Evolutionary conservation across 2,329 filamentous ascomycete genomes (phyloP).

Genomic region (Fusarium albidum): DNA sequence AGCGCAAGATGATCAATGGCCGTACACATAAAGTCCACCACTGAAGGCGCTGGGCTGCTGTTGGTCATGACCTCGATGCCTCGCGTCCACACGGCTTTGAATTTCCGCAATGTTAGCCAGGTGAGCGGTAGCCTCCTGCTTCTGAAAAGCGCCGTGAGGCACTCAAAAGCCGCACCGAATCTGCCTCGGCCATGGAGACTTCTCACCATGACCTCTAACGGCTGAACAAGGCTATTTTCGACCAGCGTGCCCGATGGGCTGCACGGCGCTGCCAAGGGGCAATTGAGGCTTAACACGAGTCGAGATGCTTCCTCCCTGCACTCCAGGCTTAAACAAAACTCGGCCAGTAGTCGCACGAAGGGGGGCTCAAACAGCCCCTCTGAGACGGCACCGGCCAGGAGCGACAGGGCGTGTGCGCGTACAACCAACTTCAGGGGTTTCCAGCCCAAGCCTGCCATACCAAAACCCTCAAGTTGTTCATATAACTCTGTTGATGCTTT

Average conservation of each 20-base stretch:
- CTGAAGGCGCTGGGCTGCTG: constrained; percentile 30
- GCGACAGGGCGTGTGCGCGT: constrained; percentile 42
- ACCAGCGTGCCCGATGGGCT: constrained; percentile 20
- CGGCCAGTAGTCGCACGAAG: constrained; percentile 40
- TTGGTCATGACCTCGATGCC: constrained; percentile 37
- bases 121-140: constrained; percentile 29
- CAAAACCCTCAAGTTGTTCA: constrained; percentile 46
- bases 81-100: constrained; percentile 38
- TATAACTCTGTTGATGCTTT: constrained; percentile 45
- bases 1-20: constrained; percentile 36
- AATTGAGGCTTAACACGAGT: constrained; percentile 32
- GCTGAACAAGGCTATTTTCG: constrained; percentile 31
- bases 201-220: constrained; percentile 33
- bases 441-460: constrained; percentile 42
- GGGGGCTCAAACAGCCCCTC: constrained; percentile 43
- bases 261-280: constrained; percentile 25
- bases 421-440: constrained; percentile 45
- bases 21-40: constrained; percentile 34
- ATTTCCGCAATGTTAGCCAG: constrained; percentile 39
- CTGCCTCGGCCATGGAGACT: constrained; percentile 10
- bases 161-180: constrained; percentile 32
- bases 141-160: constrained; percentile 33
- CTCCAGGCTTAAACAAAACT: constrained; percentile 40
- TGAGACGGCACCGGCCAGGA: constrained; percentile 41
- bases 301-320: constrained; percentile 41